A percentile compares a stretch with the other conserved stretches of the same genome.
These are phyloP conservation scores for Neurospora sp. DNA, from an alignment of 495 filamentous ascomycete genomes.

Conservation along the genomic window DNA sequence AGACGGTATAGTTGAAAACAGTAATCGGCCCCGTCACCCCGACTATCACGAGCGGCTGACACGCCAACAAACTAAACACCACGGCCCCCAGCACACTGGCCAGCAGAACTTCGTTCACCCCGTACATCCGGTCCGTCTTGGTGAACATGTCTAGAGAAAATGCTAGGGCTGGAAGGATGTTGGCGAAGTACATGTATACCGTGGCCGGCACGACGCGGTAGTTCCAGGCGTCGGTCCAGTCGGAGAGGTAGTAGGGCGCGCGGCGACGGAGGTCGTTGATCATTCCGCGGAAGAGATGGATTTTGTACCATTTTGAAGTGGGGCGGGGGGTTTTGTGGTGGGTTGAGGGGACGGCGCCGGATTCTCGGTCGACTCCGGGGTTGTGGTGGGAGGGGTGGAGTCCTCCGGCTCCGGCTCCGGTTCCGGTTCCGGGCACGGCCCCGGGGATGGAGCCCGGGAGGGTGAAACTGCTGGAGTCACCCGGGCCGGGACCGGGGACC, in stretches of 20 bases:
- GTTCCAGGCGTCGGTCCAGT: constrained; percentile 78
- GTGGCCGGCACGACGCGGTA: constrained; percentile 75
- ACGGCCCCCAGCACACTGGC: constrained; percentile 68
- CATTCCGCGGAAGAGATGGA: constrained; percentile 58
- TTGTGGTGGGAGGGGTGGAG: constrained; percentile 8
- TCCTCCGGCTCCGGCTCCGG: constrained; percentile 9
- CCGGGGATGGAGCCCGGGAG: background rate
- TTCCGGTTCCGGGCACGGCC: background rate
- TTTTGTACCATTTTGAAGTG: constrained; percentile 45
- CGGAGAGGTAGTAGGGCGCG: constrained; percentile 64
- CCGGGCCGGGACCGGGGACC: constrained; percentile 6
- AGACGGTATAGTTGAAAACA: constrained; percentile 82
- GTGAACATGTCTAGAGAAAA: constrained; percentile 81
- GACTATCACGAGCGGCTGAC: constrained; percentile 78
- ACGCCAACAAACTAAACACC: constrained; percentile 65
- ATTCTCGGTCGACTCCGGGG: constrained; percentile 6
- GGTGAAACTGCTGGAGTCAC: background rate
- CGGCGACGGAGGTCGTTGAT: constrained; percentile 61
- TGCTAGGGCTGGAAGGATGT: constrained; percentile 72
- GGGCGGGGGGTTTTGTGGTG: background rate
- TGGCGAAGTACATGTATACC: constrained; percentile 86
- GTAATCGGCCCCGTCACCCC: constrained; percentile 86
- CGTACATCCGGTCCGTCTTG: constrained; percentile 68
- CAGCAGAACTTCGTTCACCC: constrained; percentile 76
- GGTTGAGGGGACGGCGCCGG: background rate